These are phyloP conservation scores for Xylaria acuta DNA, from an alignment of 495 filamentous ascomycete genomes.

Conservation along the genomic window DNA sequence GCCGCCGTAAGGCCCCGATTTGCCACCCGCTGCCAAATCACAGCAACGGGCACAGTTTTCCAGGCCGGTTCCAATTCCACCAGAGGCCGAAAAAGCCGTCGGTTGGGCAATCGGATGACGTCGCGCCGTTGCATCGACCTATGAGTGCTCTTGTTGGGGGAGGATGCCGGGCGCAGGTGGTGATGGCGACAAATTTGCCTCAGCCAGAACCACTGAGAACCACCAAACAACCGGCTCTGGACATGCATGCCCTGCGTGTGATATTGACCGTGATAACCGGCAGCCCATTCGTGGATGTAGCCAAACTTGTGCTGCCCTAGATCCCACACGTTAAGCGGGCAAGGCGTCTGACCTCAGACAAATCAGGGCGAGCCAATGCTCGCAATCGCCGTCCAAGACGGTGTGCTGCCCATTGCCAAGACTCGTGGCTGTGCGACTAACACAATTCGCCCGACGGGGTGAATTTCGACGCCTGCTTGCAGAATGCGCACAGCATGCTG, in stretches of 20 bases:
- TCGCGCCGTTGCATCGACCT: conserved; percentile 26
- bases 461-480: background rate
- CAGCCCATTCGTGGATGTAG: conserved; percentile 12
- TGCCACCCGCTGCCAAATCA: conserved; percentile 29
- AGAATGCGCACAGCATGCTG: conserved; percentile 16
- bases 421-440: conserved; percentile 11
- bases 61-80: conserved; percentile 10
- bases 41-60: conserved; percentile 10
- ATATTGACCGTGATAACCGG: conserved; percentile 11
- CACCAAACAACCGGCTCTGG: conserved; percentile 15
- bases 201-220: conserved; percentile 22
- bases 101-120: conserved; percentile 32
- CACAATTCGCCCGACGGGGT: background rate
- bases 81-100: background rate
- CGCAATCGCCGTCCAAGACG: background rate
- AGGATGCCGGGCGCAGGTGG: background rate
- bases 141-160: conserved; percentile 15
- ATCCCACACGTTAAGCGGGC: conserved; percentile 10
- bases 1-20: conserved; percentile 21
- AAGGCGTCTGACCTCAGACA: conserved; percentile 26
- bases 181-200: conserved; percentile 17
- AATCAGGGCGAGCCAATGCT: conserved; percentile 11
- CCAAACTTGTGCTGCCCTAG: conserved; percentile 6
- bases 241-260: conserved; percentile 25
- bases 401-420: conserved; percentile 20